These are phyloP conservation scores for Petunia axillaris DNA, from an alignment of 257 asterid genomes.

Conservation along the genomic window DNA sequence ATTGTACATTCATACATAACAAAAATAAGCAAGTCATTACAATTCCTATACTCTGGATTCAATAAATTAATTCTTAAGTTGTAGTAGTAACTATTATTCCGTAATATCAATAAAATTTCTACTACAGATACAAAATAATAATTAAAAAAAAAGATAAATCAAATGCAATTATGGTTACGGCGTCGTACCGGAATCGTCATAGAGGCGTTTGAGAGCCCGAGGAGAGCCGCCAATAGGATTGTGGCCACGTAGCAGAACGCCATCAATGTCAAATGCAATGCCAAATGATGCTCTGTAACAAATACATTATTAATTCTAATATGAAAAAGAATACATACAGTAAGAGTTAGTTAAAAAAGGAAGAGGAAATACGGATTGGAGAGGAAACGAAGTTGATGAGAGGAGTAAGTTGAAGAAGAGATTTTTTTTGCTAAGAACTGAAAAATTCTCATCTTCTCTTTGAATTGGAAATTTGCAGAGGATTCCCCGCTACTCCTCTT, in stretches of 20 bases:
- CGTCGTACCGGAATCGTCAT: slow-evolving; percentile 57
- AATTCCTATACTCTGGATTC: too few species aligned
- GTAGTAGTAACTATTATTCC: neutral
- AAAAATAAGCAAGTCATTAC: neutral
- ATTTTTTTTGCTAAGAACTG: slow-evolving; percentile 14
- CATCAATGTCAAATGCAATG: slow-evolving; percentile 94
- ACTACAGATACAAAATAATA: neutral
- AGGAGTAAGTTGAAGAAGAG: neutral
- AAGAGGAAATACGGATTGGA: slow-evolving; percentile 28
- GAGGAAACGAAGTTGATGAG: neutral
- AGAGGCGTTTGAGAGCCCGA: slow-evolving; percentile 71
- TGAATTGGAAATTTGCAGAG: neutral
- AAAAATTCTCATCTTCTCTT: slow-evolving; percentile 14
- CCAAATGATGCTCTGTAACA: slow-evolving; percentile 53
- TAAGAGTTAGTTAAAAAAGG: neutral
- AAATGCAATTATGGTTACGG: neutral
- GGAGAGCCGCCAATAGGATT: slow-evolving; percentile 85
- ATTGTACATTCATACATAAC: neutral
- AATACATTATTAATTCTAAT: slow-evolving; percentile 23
- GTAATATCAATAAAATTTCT: neutral
- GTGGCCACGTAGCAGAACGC: slow-evolving; percentile 81
- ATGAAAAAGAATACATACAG: neutral
- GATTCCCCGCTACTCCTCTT: neutral
- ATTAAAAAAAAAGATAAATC: neutral
- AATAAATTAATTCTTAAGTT: neutral